phyloP scores from a whole-genome alignment of 1,284 basidiomycete species.

The Ceratobasidium sp. region DNA sequence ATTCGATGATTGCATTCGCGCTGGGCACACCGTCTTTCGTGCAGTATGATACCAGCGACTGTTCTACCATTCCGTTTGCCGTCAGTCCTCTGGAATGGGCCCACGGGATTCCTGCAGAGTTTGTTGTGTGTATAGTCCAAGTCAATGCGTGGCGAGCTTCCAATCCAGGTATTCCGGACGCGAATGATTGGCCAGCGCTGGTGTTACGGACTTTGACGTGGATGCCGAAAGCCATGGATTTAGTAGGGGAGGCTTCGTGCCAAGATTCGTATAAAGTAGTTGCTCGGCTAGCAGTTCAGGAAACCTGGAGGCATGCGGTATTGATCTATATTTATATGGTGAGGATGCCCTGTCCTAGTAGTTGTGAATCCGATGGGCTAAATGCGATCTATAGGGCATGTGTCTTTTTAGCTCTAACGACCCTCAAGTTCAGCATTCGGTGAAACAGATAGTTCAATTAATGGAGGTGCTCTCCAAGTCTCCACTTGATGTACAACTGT shows the following conservation, averaged over 20 bases:
- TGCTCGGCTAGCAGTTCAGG: constrained; percentile 12
- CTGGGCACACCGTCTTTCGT: constrained; percentile 5
- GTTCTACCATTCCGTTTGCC: not conserved
- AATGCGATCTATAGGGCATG: not conserved
- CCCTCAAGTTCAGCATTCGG: constrained; percentile 11
- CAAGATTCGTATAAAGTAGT: not conserved
- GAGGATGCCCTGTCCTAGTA: not conserved
- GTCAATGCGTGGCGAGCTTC: constrained; percentile 8
- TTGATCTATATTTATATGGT: constrained; percentile 37
- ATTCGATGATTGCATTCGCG: not conserved
- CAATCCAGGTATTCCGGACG: not conserved
- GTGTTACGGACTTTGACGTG: constrained; percentile 2
- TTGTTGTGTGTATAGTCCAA: not conserved
- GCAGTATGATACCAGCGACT: constrained; percentile 9
- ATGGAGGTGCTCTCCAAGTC: not conserved
- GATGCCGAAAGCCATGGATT: not conserved
- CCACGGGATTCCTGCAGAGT: constrained; percentile 12
- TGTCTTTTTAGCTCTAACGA: not conserved
- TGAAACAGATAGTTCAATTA: constrained; percentile 8
- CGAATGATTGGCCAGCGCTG: constrained; percentile 2
- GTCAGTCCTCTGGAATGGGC: not conserved
- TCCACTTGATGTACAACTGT: constrained; percentile 16
- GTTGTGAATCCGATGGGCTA: not conserved
- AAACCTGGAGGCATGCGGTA: constrained; percentile 29
- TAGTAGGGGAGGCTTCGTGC: not conserved